A percentile compares a stretch with the other conserved stretches of the same genome.
Conservation (phyloP, 345 rosid species). For the Eucalyptus rudis region DNA sequence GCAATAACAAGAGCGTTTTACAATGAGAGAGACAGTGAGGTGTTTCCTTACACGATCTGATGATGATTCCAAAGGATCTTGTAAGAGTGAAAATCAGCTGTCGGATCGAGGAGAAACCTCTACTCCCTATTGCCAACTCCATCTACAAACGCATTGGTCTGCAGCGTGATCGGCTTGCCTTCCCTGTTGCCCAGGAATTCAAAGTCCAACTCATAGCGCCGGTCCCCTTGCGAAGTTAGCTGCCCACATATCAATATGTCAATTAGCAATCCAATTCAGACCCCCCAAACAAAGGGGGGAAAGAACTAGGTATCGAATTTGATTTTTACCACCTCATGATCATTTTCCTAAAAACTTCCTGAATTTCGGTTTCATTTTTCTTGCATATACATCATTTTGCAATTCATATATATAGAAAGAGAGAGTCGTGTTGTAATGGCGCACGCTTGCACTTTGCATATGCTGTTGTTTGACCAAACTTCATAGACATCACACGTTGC, state of each 20-base stretch:
- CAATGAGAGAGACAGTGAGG: neutral
- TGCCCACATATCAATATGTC: neutral
- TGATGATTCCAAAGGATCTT: constrained; percentile 55
- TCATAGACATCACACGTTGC: neutral
- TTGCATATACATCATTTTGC: neutral
- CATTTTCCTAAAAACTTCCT: neutral
- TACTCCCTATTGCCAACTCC: constrained; percentile 58
- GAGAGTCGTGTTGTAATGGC: neutral
- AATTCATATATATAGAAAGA: neutral
- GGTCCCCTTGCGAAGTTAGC: constrained; percentile 27
- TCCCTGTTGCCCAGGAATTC: constrained; percentile 59
- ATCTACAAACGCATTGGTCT: constrained; percentile 45
- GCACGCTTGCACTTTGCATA: neutral
- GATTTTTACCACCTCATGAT: neutral
- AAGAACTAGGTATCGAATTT: neutral
- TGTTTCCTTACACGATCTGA: constrained; percentile 51
- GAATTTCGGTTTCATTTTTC: neutral
- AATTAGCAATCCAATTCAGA: neutral
- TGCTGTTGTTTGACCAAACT: neutral
- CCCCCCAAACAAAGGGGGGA: neutral
- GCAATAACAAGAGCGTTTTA: neutral
- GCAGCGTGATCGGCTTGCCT: constrained; percentile 39
- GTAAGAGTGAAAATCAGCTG: constrained; percentile 41
- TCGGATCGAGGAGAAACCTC: constrained; percentile 36
- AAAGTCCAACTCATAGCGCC: constrained; percentile 59